phyloP scores from a whole-genome alignment of 768 basidiomycete genomes.

The Trametes maxima region DNA sequence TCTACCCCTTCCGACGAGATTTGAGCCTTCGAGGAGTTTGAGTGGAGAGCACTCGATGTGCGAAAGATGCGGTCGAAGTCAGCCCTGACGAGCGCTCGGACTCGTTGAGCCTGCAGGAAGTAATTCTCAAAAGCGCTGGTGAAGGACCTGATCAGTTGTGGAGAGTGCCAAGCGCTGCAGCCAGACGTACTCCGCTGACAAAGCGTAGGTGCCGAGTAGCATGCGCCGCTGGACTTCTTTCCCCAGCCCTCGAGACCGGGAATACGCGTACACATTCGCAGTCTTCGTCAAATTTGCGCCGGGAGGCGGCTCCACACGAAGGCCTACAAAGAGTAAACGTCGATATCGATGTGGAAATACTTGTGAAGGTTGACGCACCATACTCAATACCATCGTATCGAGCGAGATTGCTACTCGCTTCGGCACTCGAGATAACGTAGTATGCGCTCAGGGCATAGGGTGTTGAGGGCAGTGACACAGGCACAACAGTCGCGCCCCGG shows the following conservation, averaged over 20 bases:
- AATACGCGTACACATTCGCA: slow-evolving; percentile 61
- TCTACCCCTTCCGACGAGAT: slow-evolving; percentile 55
- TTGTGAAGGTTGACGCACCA: slow-evolving; percentile 43
- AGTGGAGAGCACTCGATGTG: slow-evolving; percentile 46
- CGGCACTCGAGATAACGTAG: slow-evolving; percentile 94
- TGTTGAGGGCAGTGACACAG: slow-evolving; percentile 74
- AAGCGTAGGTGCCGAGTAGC: slow-evolving; percentile 85
- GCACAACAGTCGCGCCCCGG: slow-evolving; percentile 66
- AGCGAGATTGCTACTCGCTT: slow-evolving; percentile 90
- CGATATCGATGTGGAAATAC: neutral
- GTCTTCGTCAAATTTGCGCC: slow-evolving; percentile 51
- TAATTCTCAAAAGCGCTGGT: slow-evolving; percentile 95
- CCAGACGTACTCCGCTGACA: slow-evolving; percentile 76
- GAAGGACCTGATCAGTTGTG: neutral
- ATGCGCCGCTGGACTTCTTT: slow-evolving; percentile 85
- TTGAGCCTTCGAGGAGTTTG: neutral
- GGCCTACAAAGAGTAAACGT: slow-evolving; percentile 44
- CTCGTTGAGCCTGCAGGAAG: slow-evolving; percentile 87
- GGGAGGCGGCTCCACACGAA: slow-evolving; percentile 47
- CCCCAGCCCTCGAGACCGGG: slow-evolving; percentile 76
- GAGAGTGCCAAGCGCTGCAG: neutral
- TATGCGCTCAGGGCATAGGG: slow-evolving; percentile 86
- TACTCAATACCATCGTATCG: slow-evolving; percentile 88
- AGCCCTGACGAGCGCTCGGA: slow-evolving; percentile 67
- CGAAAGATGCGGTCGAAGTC: slow-evolving; percentile 79